Evolutionary conservation across 495 filamentous ascomycete species (phyloP).

Genomic region (Penicillium angulare): DNA sequence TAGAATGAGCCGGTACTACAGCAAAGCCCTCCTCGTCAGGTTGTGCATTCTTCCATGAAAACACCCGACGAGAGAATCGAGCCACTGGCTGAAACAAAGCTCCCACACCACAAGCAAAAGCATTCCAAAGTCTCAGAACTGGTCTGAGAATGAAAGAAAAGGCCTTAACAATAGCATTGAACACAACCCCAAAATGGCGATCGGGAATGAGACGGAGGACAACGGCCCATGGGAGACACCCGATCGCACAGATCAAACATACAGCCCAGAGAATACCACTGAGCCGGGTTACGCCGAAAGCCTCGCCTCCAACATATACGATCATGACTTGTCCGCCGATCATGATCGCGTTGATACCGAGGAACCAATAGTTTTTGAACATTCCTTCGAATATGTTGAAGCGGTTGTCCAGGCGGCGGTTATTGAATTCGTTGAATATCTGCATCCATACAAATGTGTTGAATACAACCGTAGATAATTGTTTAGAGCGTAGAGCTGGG

Average conservation of each 20-base stretch:
- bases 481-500: constrained; percentile 25
- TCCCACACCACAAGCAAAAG: constrained; percentile 16
- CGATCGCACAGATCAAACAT: constrained; percentile 66
- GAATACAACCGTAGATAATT: constrained; percentile 77
- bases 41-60: constrained; percentile 1
- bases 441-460: constrained; percentile 98
- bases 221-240: constrained; percentile 74
- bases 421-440: constrained; percentile 95
- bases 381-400: constrained; percentile 89
- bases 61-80: constrained; percentile 20
- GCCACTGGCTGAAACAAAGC: constrained; percentile 21
- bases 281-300: constrained; percentile 71
- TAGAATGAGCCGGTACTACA: not conserved
- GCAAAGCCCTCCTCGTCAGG: not conserved
- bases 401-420: constrained; percentile 82
- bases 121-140: constrained; percentile 19
- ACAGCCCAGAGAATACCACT: constrained; percentile 72
- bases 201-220: constrained; percentile 68
- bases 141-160: constrained; percentile 31
- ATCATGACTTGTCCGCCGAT: constrained; percentile 78
- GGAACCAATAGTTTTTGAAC: constrained; percentile 73
- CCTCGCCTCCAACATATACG: constrained; percentile 68
- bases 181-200: constrained; percentile 46
- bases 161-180: constrained; percentile 29
- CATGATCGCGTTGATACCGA: constrained; percentile 79